Conservation (phyloP, 371 early-diverging fungal species). For the Mortierella sp. region DNA sequence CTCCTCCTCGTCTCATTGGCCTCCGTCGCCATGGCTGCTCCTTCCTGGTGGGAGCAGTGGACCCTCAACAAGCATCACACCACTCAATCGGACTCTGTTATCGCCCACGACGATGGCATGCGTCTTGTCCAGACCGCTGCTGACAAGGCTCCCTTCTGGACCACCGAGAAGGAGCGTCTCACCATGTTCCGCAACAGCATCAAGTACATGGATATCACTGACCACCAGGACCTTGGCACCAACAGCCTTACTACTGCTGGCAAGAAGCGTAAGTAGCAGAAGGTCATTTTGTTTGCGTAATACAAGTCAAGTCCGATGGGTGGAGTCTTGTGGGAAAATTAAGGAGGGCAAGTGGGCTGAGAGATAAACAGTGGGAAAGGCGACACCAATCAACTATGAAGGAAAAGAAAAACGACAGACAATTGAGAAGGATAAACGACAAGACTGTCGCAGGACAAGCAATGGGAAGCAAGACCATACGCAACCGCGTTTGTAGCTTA, state of each 20-base stretch:
- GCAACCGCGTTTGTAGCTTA: too few relatives aligned
- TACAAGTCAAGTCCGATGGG: background rate
- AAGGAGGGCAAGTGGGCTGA: background rate
- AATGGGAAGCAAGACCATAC: too few relatives aligned
- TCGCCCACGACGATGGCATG: constrained; percentile 19
- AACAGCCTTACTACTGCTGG: constrained; percentile 15
- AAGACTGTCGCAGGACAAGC: too few relatives aligned
- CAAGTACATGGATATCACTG: constrained; percentile 93
- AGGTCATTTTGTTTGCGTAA: background rate
- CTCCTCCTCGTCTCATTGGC: constrained; percentile 52
- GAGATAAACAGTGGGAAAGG: background rate
- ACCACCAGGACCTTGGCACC: constrained; percentile 59
- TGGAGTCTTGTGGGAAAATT: background rate
- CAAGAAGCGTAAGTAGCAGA: constrained; percentile 39
- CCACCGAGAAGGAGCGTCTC: constrained; percentile 75
- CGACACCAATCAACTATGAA: too few relatives aligned
- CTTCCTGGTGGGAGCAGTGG: constrained; percentile 58
- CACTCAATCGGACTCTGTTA: constrained; percentile 14
- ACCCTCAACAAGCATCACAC: constrained; percentile 28
- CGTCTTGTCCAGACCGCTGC: constrained; percentile 62
- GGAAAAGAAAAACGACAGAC: too few relatives aligned
- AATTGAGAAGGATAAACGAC: too few relatives aligned
- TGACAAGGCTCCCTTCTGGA: constrained; percentile 71
- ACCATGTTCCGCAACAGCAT: constrained; percentile 75
- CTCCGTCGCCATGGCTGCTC: constrained; percentile 52